phyloP scores from a whole-genome alignment of 768 basidiomycete species.

The Mycena epipterygia region DNA sequence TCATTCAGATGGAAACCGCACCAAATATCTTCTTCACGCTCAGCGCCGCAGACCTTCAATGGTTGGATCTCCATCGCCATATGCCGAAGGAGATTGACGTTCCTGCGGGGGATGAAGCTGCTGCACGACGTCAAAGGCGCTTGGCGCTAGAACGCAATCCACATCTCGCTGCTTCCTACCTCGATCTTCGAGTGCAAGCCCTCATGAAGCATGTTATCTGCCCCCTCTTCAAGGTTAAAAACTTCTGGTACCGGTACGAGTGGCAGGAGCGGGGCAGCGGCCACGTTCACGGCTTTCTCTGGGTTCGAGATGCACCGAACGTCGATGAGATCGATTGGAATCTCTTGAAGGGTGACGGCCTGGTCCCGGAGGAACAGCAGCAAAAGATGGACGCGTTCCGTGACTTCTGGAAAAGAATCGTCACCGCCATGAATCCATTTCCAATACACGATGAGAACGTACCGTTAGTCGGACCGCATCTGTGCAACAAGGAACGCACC shows the following conservation, averaged over 20 bases:
- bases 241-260: constrained; percentile 41
- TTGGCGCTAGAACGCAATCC: constrained; percentile 41
- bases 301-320: constrained; percentile 39
- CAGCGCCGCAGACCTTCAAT: no score
- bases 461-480: constrained; percentile 28
- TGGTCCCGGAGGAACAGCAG: constrained; percentile 21
- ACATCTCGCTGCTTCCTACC: constrained; percentile 40
- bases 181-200: constrained; percentile 36
- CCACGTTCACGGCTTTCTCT: constrained; percentile 44
- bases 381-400: constrained; percentile 29
- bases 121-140: constrained; percentile 20
- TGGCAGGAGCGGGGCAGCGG: constrained; percentile 39
- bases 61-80: no score
- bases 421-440: constrained; percentile 34
- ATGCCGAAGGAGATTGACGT: no score
- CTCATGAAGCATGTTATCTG: constrained; percentile 36
- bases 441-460: constrained; percentile 20
- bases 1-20: no score
- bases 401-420: constrained; percentile 10
- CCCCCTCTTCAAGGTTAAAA: constrained; percentile 29
- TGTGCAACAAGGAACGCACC: constrained; percentile 15
- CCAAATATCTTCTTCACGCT: no score
- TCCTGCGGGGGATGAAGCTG: constrained; percentile 31
- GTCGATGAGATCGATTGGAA: constrained; percentile 33
- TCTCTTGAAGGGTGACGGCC: constrained; percentile 6